These are phyloP conservation scores for Lentinula lateritia DNA, from an alignment of 768 basidiomycete species.

Conservation along the genomic window DNA sequence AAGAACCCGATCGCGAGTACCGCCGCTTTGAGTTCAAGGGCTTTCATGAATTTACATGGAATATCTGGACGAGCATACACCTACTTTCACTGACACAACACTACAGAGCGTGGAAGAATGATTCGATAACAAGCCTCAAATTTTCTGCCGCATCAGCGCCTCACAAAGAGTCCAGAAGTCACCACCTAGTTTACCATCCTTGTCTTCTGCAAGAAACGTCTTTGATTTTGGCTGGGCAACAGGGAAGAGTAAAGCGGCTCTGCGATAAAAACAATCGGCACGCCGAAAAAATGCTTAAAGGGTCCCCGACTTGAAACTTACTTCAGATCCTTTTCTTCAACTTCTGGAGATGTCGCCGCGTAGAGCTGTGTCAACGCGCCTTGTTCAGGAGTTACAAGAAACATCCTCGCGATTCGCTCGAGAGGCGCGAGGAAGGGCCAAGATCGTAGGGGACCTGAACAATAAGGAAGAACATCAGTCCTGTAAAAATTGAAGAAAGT, in stretches of 20 bases:
- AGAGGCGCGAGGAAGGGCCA: constrained; percentile 4
- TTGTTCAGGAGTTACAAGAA: background rate
- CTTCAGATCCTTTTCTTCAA: constrained; percentile 6
- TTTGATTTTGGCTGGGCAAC: background rate
- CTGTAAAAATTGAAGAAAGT: too few relatives aligned
- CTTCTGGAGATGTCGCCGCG: constrained; percentile 18
- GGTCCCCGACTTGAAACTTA: background rate
- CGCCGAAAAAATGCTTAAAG: background rate
- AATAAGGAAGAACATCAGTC: background rate
- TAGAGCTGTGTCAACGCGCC: constrained; percentile 17
- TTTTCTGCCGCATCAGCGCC: constrained; percentile 1
- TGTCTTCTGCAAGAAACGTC: constrained; percentile 4
- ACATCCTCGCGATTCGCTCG: background rate
- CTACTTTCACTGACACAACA: background rate
- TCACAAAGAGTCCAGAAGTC: constrained; percentile 10
- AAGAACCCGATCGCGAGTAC: too few relatives aligned
- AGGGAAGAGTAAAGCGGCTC: constrained; percentile 7
- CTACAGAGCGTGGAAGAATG: background rate
- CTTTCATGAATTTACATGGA: too few relatives aligned
- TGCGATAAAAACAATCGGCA: background rate
- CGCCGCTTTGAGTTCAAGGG: too few relatives aligned
- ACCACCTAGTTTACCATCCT: constrained; percentile 8
- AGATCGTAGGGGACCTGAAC: background rate
- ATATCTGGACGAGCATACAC: too few relatives aligned
- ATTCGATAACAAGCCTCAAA: background rate